A percentile compares a stretch with the other conserved stretches of the same genome.
Conservation (phyloP, 2,329 filamentous ascomycete species). For the Nakataea oryzae region DNA sequence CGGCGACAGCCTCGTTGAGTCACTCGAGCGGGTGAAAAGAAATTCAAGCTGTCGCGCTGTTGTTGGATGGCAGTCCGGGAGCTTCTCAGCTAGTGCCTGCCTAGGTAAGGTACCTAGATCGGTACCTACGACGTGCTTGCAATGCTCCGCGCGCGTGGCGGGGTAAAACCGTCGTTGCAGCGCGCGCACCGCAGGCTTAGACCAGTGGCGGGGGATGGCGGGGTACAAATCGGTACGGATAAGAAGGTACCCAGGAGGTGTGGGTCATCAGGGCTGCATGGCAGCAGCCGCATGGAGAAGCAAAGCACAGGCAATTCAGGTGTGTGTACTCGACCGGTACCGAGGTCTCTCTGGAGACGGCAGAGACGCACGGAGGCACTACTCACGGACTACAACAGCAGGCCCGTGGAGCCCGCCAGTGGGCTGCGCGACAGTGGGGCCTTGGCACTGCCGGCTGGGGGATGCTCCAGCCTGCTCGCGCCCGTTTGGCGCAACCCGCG, state of each 20-base stretch:
- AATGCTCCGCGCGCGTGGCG: background rate
- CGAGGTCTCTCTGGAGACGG: background rate
- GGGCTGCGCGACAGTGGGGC: background rate
- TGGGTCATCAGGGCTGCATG: background rate
- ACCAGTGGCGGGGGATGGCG: background rate
- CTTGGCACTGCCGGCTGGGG: background rate
- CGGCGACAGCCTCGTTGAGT: background rate
- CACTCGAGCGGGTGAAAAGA: background rate
- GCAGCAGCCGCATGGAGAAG: background rate
- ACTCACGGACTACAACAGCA: background rate
- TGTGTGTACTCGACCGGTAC: background rate
- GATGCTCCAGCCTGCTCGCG: no score
- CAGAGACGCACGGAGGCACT: no score
- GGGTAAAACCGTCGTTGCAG: background rate
- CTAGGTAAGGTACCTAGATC: no score
- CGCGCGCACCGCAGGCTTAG: background rate
- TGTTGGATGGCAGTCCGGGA: background rate
- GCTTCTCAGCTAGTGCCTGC: no score
- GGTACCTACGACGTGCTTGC: background rate
- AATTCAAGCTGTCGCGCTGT: background rate
- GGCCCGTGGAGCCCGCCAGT: background rate
- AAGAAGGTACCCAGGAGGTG: background rate
- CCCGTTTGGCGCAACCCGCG: no score
- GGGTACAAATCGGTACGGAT: background rate
- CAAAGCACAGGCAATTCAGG: background rate